phyloP scores from a whole-genome alignment of 495 filamentous ascomycete species.

The Echria macrotheca region DNA sequence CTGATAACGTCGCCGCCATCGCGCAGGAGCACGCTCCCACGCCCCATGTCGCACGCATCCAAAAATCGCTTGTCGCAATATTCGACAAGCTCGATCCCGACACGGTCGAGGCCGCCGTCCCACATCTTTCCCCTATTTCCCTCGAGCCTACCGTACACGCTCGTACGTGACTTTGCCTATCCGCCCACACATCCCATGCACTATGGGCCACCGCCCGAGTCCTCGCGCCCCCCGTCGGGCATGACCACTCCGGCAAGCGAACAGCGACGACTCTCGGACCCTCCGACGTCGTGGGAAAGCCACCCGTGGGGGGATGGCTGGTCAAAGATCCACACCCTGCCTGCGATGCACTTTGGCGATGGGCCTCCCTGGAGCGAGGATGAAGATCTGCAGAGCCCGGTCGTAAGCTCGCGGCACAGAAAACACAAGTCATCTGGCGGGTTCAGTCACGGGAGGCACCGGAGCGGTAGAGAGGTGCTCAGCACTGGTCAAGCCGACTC shows the following conservation, averaged over 20 bases:
- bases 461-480: slow-evolving; percentile 25
- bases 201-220: slow-evolving; percentile 83
- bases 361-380: slow-evolving; percentile 97
- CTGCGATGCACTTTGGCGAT: slow-evolving; percentile 81
- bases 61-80: slow-evolving; percentile 65
- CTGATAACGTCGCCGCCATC: slow-evolving; percentile 56
- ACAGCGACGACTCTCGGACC: slow-evolving; percentile 72
- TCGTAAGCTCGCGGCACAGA: slow-evolving; percentile 70
- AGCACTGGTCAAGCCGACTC: slow-evolving; percentile 31
- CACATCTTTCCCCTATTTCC: slow-evolving; percentile 78
- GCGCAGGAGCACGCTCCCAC: slow-evolving; percentile 54
- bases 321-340: slow-evolving; percentile 56
- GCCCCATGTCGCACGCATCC: slow-evolving; percentile 63
- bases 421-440: slow-evolving; percentile 71
- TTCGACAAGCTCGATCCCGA: slow-evolving; percentile 63
- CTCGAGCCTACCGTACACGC: slow-evolving; percentile 80
- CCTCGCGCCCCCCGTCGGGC: slow-evolving; percentile 61
- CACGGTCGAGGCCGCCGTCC: slow-evolving; percentile 70
- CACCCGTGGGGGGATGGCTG: slow-evolving; percentile 38
- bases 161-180: slow-evolving; percentile 96
- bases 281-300: slow-evolving; percentile 58
- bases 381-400: slow-evolving; percentile 89
- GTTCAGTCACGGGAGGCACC: slow-evolving; percentile 41
- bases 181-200: slow-evolving; percentile 75
- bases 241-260: slow-evolving; percentile 84